A percentile compares a stretch with the other conserved stretches of the same genome.
Conservation (phyloP, 1,284 basidiomycete genomes). For the Papiliotrema fonsecae region DNA sequence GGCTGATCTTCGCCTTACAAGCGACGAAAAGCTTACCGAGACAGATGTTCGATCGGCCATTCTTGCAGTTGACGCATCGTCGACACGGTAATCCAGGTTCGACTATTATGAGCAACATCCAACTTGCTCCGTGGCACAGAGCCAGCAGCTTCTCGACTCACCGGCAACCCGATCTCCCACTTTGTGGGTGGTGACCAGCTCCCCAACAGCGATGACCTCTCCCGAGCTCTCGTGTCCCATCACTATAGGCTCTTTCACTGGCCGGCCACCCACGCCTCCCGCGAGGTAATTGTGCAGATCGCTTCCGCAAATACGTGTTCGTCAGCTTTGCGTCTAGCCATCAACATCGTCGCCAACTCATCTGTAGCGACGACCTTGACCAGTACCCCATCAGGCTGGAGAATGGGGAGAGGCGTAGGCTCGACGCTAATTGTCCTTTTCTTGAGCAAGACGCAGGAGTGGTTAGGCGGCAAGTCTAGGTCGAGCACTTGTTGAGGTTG, state of each 20-base stretch:
- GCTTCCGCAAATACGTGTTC: constrained; percentile 40
- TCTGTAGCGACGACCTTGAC: constrained; percentile 40
- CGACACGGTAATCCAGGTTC: constrained; percentile 57
- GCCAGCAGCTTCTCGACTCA: constrained; percentile 11
- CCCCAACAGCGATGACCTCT: constrained; percentile 44
- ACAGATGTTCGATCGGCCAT: constrained; percentile 65
- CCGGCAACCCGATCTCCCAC: constrained; percentile 52
- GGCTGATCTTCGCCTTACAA: not conserved
- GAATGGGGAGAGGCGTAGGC: constrained; percentile 32
- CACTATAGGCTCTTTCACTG: constrained; percentile 43
- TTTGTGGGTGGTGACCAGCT: constrained; percentile 40
- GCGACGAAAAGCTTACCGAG: constrained; percentile 16
- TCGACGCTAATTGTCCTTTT: constrained; percentile 35
- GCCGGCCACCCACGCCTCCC: constrained; percentile 42
- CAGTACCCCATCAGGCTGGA: constrained; percentile 45
- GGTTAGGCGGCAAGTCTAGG: constrained; percentile 35
- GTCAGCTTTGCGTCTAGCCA: constrained; percentile 5
- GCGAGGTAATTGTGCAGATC: constrained; percentile 43
- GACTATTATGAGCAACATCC: constrained; percentile 34
- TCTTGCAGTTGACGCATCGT: constrained; percentile 51
- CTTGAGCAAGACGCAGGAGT: constrained; percentile 34
- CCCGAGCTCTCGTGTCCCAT: constrained; percentile 48
- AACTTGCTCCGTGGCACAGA: not conserved
- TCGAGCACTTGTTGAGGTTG: constrained; percentile 33
- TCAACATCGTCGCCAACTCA: constrained; percentile 12